Percentiles rank a stretch among this genome's conserved stretches.
These are phyloP conservation scores for Pseudocercospora fuligena DNA, from an alignment of 2,329 filamentous ascomycete species.

Conservation along the genomic window DNA sequence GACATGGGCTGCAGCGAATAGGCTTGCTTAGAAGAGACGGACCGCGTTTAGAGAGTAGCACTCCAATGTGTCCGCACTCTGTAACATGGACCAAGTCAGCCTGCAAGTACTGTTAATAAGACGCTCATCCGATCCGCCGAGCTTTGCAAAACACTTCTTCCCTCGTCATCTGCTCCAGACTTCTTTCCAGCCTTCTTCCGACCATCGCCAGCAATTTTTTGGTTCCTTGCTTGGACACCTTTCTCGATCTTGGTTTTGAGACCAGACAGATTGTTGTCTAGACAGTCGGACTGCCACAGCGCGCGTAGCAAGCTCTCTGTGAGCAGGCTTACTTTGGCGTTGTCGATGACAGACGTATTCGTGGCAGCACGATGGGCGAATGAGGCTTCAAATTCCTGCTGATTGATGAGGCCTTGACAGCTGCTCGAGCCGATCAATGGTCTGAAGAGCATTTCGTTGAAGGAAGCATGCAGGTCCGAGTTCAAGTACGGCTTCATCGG, in stretches of 20 bases:
- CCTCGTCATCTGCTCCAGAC: slow-evolving; percentile 43
- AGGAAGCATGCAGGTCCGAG: slow-evolving; percentile 51
- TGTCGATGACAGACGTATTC: slow-evolving; percentile 65
- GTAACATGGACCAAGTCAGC: neutral
- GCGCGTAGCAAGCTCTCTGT: slow-evolving; percentile 69
- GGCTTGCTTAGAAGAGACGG: too few relatives aligned
- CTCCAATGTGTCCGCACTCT: too few relatives aligned
- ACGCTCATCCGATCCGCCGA: slow-evolving; percentile 38
- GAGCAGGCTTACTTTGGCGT: slow-evolving; percentile 72
- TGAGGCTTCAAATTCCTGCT: slow-evolving; percentile 59
- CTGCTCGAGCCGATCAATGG: slow-evolving; percentile 53
- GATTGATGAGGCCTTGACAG: slow-evolving; percentile 51
- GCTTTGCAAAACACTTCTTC: slow-evolving; percentile 40
- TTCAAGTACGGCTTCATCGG: slow-evolving; percentile 44
- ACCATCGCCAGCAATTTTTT: slow-evolving; percentile 50
- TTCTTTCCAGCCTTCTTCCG: slow-evolving; percentile 49
- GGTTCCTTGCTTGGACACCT: slow-evolving; percentile 59
- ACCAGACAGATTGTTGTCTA: slow-evolving; percentile 10
- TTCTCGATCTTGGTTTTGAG: slow-evolving; percentile 49
- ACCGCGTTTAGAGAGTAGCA: too few relatives aligned
- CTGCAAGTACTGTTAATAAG: slow-evolving; percentile 19
- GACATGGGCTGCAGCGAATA: too few relatives aligned
- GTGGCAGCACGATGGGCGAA: slow-evolving; percentile 71
- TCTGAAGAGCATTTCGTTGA: slow-evolving; percentile 59
- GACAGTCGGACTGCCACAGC: slow-evolving; percentile 45